A percentile compares a stretch with the other conserved stretches of the same genome.
Conservation (phyloP, 116 monocot genomes). For the Trichopus zeylanicus region DNA sequence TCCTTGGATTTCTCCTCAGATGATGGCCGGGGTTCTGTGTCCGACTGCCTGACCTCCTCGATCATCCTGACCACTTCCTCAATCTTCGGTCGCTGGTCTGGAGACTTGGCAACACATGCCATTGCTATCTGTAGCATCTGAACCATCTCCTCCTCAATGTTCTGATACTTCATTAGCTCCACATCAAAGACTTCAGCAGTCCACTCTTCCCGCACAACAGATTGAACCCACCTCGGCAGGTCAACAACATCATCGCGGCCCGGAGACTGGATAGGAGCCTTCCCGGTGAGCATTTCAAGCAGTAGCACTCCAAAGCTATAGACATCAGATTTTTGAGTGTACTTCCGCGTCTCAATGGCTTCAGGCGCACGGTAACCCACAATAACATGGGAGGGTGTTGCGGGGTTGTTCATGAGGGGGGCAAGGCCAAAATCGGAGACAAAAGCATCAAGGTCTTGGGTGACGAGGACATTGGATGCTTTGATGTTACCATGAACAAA, state of each 20-base stretch:
- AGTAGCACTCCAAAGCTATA: constrained; percentile 7
- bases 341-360: background rate
- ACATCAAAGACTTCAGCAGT: constrained; percentile 9
- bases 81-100: background rate
- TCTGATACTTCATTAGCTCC: constrained; percentile 2
- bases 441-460: constrained; percentile 14
- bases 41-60: background rate
- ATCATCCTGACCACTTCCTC: constrained; percentile 5
- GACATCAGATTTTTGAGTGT: constrained; percentile 2
- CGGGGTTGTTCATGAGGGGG: constrained; percentile 14
- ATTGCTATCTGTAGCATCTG: constrained; percentile 6
- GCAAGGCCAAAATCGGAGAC: constrained; percentile 39
- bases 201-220: too few species aligned
- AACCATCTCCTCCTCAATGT: constrained; percentile 2
- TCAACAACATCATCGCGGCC: background rate
- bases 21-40: background rate
- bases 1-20: too few species aligned
- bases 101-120: constrained; percentile 1
- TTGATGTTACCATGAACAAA: constrained; percentile 49
- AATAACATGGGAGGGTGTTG: background rate
- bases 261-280: background rate
- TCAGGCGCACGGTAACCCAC: constrained; percentile 4
- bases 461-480: constrained; percentile 39
- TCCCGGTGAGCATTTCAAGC: constrained; percentile 2
- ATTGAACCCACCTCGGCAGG: constrained; percentile 1